phyloP scores from a whole-genome alignment of 331 rosid species.

The Spiraea crenata region DNA sequence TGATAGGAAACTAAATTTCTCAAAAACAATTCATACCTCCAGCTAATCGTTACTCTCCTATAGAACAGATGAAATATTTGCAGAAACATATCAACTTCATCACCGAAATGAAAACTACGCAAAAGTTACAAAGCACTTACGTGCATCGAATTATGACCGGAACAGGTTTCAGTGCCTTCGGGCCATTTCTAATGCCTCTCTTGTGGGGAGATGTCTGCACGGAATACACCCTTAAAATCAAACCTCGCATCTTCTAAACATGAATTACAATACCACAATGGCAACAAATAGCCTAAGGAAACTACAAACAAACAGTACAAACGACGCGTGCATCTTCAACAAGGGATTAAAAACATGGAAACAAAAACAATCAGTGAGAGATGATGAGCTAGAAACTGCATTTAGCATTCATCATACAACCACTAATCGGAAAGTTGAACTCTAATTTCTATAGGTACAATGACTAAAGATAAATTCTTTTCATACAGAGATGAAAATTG shows the following conservation, averaged over 20 bases:
- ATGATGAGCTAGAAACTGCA: neutral
- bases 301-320: neutral
- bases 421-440: neutral
- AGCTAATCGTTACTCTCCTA: neutral
- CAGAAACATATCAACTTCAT: neutral
- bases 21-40: neutral
- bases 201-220: constrained; percentile 69
- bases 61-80: neutral
- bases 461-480: neutral
- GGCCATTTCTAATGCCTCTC: constrained; percentile 91
- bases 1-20: neutral
- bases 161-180: constrained; percentile 79
- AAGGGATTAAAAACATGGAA: neutral
- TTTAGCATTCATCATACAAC: neutral
- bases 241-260: neutral
- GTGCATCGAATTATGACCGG: constrained; percentile 76
- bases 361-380: neutral
- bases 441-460: neutral
- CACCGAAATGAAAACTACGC: neutral
- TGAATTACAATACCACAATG: neutral
- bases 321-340: neutral
- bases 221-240: constrained; percentile 17
- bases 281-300: neutral
- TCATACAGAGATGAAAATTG: neutral
- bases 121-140: constrained; percentile 54